Evolutionary conservation across 2,329 filamentous ascomycete genomes (phyloP).

Genomic region (Exserohilum rostratum): DNA sequence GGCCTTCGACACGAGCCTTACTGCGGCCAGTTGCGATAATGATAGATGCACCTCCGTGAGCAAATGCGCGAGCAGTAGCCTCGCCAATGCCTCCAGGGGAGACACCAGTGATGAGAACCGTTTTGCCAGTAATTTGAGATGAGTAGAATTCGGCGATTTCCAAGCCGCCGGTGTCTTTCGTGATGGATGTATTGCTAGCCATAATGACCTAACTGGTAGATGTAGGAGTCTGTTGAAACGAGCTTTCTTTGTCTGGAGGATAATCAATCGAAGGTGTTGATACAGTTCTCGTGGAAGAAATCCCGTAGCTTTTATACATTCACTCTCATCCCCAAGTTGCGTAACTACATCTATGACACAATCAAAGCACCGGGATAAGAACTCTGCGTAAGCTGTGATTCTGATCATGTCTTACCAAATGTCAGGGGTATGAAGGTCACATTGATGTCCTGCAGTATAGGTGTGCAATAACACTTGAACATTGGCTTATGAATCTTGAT

Average conservation of each 20-base stretch:
- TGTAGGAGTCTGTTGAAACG: neutral
- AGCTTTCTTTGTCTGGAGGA: neutral
- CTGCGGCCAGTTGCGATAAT: conserved; percentile 21
- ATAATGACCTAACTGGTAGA: too few species aligned
- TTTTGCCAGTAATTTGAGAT: conserved; percentile 18
- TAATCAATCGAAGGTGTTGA: too few species aligned
- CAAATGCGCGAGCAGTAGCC: conserved; percentile 15
- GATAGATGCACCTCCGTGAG: conserved; percentile 11
- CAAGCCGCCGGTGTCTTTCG: conserved; percentile 15
- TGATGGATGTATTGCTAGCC: neutral
- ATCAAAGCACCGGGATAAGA: neutral
- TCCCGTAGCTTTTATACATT: neutral
- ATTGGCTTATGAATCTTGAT: too few species aligned
- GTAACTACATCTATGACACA: neutral
- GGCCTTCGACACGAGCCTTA: conserved; percentile 2
- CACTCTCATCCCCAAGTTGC: neutral
- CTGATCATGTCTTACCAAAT: neutral
- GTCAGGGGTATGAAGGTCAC: neutral
- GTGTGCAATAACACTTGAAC: too few species aligned
- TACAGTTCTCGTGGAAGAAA: neutral
- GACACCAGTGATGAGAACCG: conserved; percentile 41
- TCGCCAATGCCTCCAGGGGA: conserved; percentile 13
- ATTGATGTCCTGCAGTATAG: too few species aligned
- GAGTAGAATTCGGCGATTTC: conserved; percentile 25
- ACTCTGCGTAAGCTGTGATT: neutral